Percentiles rank a stretch among this genome's conserved stretches.
These are phyloP conservation scores for Thymus mandschuricus DNA, from an alignment of 257 asterid genomes.

Conservation along the genomic window DNA sequence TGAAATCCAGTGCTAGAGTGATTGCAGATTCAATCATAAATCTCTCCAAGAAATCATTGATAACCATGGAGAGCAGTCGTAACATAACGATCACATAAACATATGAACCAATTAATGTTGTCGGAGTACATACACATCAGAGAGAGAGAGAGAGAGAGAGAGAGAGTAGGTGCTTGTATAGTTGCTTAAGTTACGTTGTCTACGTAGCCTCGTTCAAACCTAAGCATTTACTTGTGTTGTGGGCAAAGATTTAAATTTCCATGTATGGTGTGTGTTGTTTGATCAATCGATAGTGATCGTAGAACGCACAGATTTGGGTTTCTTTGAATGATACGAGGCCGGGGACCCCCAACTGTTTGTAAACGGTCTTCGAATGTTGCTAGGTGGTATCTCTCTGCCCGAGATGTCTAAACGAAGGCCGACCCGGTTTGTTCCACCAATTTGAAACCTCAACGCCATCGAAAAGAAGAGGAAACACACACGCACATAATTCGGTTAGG, in stretches of 20 bases:
- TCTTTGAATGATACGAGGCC: conserved; percentile 12
- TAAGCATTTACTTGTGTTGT: background rate
- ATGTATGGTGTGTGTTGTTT: conserved; percentile 19
- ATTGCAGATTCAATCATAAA: conserved; percentile 86
- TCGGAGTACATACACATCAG: no score
- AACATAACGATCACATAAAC: conserved; percentile 29
- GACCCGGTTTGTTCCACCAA: no score
- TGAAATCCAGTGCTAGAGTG: conserved; percentile 91
- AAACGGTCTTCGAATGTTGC: no score
- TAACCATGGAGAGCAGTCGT: conserved; percentile 47
- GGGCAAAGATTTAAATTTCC: background rate
- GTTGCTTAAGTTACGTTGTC: background rate
- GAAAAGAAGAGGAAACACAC: no score
- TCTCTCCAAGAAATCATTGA: conserved; percentile 67
- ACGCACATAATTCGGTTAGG: no score
- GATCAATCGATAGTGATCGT: conserved; percentile 16
- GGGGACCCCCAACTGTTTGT: conserved; percentile 3
- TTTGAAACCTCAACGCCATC: no score
- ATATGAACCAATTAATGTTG: no score
- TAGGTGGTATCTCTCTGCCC: no score
- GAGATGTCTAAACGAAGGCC: no score
- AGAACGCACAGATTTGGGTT: conserved; percentile 1
- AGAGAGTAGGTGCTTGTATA: background rate
- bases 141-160: background rate
- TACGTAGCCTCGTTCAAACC: background rate